Conservation (phyloP, 2,329 filamentous ascomycete species). For the Trichoderma pleuroti region DNA sequence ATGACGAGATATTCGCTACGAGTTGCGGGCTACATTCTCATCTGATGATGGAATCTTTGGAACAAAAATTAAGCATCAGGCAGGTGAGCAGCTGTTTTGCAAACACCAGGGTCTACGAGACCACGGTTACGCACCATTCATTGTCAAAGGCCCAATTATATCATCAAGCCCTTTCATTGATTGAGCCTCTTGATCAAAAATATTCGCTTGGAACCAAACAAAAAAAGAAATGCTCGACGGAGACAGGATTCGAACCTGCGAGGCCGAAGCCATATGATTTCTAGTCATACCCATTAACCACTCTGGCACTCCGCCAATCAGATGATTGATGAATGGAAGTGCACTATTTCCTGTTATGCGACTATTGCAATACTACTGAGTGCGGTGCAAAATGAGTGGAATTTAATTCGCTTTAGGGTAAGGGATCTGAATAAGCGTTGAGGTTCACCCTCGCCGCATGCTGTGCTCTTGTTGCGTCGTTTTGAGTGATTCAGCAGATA, state of each 20-base stretch:
- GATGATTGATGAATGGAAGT: not conserved
- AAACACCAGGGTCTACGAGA: no score
- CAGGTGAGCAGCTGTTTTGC: no score
- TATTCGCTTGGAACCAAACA: not conserved
- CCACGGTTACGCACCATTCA: not conserved
- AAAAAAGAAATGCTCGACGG: slow-evolving; percentile 16
- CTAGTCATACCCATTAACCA: slow-evolving; percentile 16
- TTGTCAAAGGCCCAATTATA: not conserved
- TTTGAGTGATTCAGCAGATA: not conserved
- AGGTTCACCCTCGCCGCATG: not conserved
- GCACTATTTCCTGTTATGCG: not conserved
- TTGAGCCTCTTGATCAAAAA: not conserved
- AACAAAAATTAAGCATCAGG: no score
- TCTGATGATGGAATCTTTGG: not conserved
- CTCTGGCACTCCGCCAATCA: not conserved
- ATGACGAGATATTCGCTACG: not conserved
- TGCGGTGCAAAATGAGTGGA: not conserved
- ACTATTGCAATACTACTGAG: not conserved
- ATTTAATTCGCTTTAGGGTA: not conserved
- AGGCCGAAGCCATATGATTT: slow-evolving; percentile 18
- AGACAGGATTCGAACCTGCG: slow-evolving; percentile 18
- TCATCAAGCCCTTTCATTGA: not conserved
- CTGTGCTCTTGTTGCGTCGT: not conserved
- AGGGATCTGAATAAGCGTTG: not conserved
- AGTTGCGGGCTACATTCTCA: not conserved